Base-by-base conservation (phyloP, 2,329 filamentous ascomycete genomes). In the Myriangium duriaei region DNA sequence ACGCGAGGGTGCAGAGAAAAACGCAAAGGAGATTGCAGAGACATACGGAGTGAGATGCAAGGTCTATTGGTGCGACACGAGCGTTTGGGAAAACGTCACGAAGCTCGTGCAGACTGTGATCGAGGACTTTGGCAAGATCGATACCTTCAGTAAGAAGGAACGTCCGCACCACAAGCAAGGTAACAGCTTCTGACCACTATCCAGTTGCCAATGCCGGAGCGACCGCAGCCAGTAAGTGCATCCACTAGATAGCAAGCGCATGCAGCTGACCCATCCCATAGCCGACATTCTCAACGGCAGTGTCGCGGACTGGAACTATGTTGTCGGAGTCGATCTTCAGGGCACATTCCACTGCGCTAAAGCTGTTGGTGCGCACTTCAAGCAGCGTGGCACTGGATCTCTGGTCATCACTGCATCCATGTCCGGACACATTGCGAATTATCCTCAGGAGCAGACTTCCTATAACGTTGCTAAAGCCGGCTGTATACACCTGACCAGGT, bases 301-400 rank as follows among this genome's bases (percentile, higher is more conserved):
- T 14, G 74, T 81, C 14, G 69, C 79, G 53, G 81, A 84, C 54
- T 75, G 76, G 55, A 76, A 86, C 55, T 72, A 76, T 58, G 83
- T 93, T 67, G 69, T 93, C 59, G 73, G 81, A 50, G 79, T 88
- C 52, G 92, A 95, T 60, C 69, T 93, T 49, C 91, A 77, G n/a
- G 87, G 86, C 9, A 76, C 72, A 16, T 83, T 85, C 62, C 75
- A 87, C 71, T 92, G 84, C 45, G 84, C 85, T 16, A 83, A 88
- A 65, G 84, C 84, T 13, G 82, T 84, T n/a, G 87, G 86, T 19
- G 71, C 77, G 39, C 80, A 91, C 61, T 79, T 79, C 69, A 75
- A 75, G 60, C 63, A 77, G 61, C 69, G 71, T 44, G 72, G 73
- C 49, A 75, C 64, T 9, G 76, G 76, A 34, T 73, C 68, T 44